These are phyloP conservation scores for Tylopilus subfusipes DNA, from an alignment of 768 basidiomycete genomes.

Conservation along the genomic window DNA sequence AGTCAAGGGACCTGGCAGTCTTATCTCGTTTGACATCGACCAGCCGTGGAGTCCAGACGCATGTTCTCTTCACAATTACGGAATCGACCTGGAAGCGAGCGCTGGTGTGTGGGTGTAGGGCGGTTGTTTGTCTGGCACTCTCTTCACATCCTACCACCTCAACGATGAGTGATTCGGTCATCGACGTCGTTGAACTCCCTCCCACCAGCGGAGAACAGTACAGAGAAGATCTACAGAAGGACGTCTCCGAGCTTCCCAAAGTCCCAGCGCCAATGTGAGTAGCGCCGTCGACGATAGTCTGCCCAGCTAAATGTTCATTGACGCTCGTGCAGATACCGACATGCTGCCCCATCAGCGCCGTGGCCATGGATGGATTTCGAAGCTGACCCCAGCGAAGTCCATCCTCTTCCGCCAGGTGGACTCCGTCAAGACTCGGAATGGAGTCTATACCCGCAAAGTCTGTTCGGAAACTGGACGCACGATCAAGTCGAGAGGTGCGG, in stretches of 20 bases:
- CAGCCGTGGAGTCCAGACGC: not conserved
- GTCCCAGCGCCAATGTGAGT: constrained; percentile 30
- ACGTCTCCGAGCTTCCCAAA: constrained; percentile 13
- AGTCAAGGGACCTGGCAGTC: too few relatives aligned
- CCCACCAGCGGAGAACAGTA: not conserved
- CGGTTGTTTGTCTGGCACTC: not conserved
- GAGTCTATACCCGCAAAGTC: constrained; percentile 29
- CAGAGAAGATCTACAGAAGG: constrained; percentile 6
- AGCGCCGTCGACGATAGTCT: not conserved
- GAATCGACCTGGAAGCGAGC: constrained; percentile 3
- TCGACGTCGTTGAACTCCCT: constrained; percentile 7
- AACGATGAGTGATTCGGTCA: constrained; percentile 12
- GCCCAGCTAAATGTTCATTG: not conserved
- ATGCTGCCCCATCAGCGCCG: constrained; percentile 40
- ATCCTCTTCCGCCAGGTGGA: constrained; percentile 12
- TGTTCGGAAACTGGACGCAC: constrained; percentile 35
- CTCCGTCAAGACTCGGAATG: constrained; percentile 16
- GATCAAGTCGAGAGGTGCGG: constrained; percentile 31
- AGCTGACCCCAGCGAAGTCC: constrained; percentile 20
- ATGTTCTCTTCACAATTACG: constrained; percentile 12
- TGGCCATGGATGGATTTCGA: constrained; percentile 44
- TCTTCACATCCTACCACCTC: not conserved
- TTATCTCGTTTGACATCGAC: not conserved
- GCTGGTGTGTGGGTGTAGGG: constrained; percentile 1
- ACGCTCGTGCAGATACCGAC: constrained; percentile 29